Conservation (phyloP, 352 stramenopile genomes). For the Peronospora belbahrii region DNA sequence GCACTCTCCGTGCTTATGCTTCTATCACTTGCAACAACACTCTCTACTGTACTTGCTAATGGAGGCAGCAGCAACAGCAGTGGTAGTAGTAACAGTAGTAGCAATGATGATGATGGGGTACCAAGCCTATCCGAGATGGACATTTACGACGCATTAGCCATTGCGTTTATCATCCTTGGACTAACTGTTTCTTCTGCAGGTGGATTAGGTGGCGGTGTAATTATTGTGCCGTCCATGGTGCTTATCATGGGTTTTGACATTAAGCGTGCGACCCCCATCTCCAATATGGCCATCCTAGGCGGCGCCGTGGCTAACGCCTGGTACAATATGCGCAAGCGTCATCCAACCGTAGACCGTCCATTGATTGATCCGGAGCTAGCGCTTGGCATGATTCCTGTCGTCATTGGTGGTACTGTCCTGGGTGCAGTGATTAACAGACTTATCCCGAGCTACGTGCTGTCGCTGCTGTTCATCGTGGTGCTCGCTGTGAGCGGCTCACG, state of each 20-base stretch:
- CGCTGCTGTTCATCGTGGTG: slow-evolving; percentile 44
- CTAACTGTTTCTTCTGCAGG: slow-evolving; percentile 41
- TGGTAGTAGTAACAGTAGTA: slow-evolving; percentile 7
- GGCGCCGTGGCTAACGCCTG: slow-evolving; percentile 52
- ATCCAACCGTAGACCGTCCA: slow-evolving; percentile 45
- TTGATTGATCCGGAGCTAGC: slow-evolving; percentile 51
- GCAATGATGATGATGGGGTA: slow-evolving; percentile 11
- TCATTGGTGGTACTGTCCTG: slow-evolving; percentile 49
- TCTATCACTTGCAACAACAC: background rate
- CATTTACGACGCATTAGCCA: slow-evolving; percentile 32
- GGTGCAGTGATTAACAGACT: slow-evolving; percentile 52
- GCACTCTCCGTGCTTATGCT: slow-evolving; percentile 8
- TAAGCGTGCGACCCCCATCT: slow-evolving; percentile 51
- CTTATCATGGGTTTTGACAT: slow-evolving; percentile 63
- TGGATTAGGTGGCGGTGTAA: slow-evolving; percentile 39
- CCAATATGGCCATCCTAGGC: slow-evolving; percentile 59
- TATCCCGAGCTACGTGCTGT: slow-evolving; percentile 52
- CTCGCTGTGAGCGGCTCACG: slow-evolving; percentile 29
- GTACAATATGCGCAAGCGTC: slow-evolving; percentile 57
- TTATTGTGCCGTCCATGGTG: slow-evolving; percentile 52
- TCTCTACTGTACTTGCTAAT: background rate
- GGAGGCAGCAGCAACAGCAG: slow-evolving; percentile 12
- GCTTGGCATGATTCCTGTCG: slow-evolving; percentile 53
- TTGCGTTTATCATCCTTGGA: slow-evolving; percentile 42
- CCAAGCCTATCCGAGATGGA: slow-evolving; percentile 34